phyloP scores from a whole-genome alignment of 495 filamentous ascomycete genomes.

The Penicillium nucicola region DNA sequence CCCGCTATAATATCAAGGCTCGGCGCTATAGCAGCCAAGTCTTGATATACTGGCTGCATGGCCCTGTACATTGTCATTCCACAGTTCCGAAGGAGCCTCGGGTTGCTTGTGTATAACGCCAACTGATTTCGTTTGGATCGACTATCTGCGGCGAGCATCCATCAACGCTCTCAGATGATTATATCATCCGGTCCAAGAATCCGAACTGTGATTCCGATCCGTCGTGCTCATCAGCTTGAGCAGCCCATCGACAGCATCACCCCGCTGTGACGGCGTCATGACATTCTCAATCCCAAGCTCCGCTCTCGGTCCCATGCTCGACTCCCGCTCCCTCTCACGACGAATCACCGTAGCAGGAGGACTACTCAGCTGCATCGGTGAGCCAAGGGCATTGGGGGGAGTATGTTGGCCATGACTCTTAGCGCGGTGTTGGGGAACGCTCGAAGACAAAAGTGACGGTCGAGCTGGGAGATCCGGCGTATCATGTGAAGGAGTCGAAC shows the following conservation, averaged over 20 bases:
- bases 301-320: constrained; percentile 5
- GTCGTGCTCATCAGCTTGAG: constrained; percentile 40
- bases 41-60: not conserved
- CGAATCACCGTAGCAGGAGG: constrained; percentile 31
- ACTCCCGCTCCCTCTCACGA: constrained; percentile 5
- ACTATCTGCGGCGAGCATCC: not conserved
- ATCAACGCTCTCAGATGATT: not conserved
- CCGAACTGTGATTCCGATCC: constrained; percentile 16
- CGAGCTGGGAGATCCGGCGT: constrained; percentile 22
- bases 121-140: not conserved
- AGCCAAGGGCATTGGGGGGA: constrained; percentile 17
- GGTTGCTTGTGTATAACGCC: not conserved
- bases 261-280: constrained; percentile 31
- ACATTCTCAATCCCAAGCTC: constrained; percentile 7
- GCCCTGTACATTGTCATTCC: not conserved
- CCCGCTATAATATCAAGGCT: not conserved
- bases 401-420: constrained; percentile 26
- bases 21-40: not conserved
- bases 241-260: constrained; percentile 41
- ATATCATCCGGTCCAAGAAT: constrained; percentile 19
- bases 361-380: constrained; percentile 40
- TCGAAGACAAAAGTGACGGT: constrained; percentile 8
- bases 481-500: constrained; percentile 15
- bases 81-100: not conserved
- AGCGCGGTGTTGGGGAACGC: constrained; percentile 11